These are phyloP conservation scores for Eutypa lata DNA, from an alignment of 2,329 filamentous ascomycete species.

Conservation along the genomic window DNA sequence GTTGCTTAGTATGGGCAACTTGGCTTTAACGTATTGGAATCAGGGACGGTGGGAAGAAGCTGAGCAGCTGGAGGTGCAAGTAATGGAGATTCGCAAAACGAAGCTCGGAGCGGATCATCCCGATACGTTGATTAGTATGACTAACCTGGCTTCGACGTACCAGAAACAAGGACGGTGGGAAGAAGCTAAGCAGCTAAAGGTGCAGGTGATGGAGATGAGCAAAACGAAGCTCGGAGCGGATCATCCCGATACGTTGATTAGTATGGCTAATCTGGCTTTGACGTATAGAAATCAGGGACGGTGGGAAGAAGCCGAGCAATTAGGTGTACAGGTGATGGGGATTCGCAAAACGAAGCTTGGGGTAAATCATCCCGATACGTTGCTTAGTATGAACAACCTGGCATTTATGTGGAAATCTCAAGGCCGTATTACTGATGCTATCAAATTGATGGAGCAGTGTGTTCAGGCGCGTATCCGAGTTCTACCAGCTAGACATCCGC, in stretches of 20 bases:
- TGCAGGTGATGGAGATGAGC: conserved; percentile 8
- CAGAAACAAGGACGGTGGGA: conserved; percentile 2
- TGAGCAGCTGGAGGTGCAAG: too few species aligned
- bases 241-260: conserved; percentile 9
- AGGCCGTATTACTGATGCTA: background rate
- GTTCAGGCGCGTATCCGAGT: background rate
- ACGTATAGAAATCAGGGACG: too few species aligned
- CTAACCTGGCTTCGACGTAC: conserved; percentile 1
- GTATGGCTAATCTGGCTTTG: conserved; percentile 4
- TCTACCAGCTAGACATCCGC: background rate
- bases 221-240: conserved; percentile 13
- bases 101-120: background rate
- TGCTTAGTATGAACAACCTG: too few species aligned
- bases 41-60: too few species aligned
- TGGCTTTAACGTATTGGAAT: too few species aligned
- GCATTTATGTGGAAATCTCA: background rate
- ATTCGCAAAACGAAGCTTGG: too few species aligned
- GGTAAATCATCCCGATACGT: too few species aligned
- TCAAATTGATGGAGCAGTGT: background rate
- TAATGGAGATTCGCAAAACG: too few species aligned
- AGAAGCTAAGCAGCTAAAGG: conserved; percentile 8
- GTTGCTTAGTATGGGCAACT: too few species aligned
- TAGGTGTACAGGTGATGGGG: too few species aligned
- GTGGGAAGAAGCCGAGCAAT: too few species aligned
- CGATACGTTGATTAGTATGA: background rate